Evolutionary conservation across 2,329 filamentous ascomycete species (phyloP), one percentile per base, ranked within the genome.

Genomic region (Nothophaeocryptopus gaeumannii): DNA sequence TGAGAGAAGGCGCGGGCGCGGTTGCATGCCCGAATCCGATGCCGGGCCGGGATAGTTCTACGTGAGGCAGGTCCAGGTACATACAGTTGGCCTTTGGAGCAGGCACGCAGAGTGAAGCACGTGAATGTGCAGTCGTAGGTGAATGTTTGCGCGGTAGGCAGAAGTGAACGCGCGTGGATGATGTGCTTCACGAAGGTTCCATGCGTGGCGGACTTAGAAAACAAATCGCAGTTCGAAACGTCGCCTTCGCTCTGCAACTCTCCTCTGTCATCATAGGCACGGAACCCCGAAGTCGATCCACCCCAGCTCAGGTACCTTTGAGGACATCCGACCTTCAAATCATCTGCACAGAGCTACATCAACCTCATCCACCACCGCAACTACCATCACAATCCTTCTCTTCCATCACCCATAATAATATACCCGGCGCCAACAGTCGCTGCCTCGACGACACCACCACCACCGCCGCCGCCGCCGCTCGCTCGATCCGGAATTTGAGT

Each of bases 401-500:
- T 29, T 11, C 14, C 31, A 34, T 35, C 45, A 47, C 40, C 43
- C 30, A 13, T 41, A 43, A 42, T 39, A 20, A 32, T 37, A 45
- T 32, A 16, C 8, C 44, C 40, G 36, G 39, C 40, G 35, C 37
- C 15, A 29, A 33, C 31, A 33, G 38, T 35, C 39, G 39, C 36
- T 16, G 14, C 42, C 34, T 40, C 38, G 16, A 31, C 32, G 39
- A 45, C 30, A 38, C 37, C 45, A 47, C 30, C 31, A 29, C 37
- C 20, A 34, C 14, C 43, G 15, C 16, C 39, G 30, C 45, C 49
- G 39, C 30, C 39, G 40, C 20, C 45, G 20, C 32, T 33, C 47
- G 26, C 47, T 33, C 11, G 26, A n/a, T 43, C 37, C 47, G 43
- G 42, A 34, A 30, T 47, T 38, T 34, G 44, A 49, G 26, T 38